Base-by-base conservation (phyloP, 1,139 yeast species). In the Candida dubliniensis region DNA sequence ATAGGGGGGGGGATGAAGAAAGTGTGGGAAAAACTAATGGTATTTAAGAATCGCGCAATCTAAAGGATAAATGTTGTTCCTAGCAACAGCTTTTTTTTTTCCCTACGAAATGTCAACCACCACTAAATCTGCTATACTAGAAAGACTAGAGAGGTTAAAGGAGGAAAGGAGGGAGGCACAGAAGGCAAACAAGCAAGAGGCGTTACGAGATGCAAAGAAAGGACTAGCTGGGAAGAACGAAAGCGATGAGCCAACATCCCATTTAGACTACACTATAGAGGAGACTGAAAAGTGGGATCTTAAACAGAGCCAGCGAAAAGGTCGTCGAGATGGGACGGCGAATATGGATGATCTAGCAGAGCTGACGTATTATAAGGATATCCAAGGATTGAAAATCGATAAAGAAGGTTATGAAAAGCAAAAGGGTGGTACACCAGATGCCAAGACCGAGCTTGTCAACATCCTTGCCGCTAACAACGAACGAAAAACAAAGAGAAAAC, bases 231-330 rank as follows among this genome's bases (percentile, higher is more conserved):
- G 34, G 24, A 46, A 43, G 7, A 31, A 35, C 8, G 34, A 42
- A 11, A 41, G 41, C 10, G 44, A 35, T 15, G 23, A 18, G 23
- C 23, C 23, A 18, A 3, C 5, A 3, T 18, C 23, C 5, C 23
- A 18, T 18, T 18, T 44, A 31, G 43, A 46, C 25, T 87, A 86
- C 68, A 76, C 88, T 0, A 76, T 86, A 2, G 83, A 80, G 45
- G 87, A 88, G 44, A 76, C 81, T 43, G 88, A 84, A 52, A 69
- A 71, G 43, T 87, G 95, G 93, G 78, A 79, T 25, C 65, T 62
- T 32, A 74, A 69, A 49, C 62, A 66, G 42, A 61, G 59, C 31
- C 54, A 51, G 26, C 23, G n/a, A n/a, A 40, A 11, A 45, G 43
- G 35, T 34, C 43, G 15, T 15, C 47, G 52, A 12, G 51, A 57